Evolutionary conservation across 768 basidiomycete genomes (phyloP), one percentile per base, ranked within the genome.

Genomic region (Rhodotorula graminis): DNA sequence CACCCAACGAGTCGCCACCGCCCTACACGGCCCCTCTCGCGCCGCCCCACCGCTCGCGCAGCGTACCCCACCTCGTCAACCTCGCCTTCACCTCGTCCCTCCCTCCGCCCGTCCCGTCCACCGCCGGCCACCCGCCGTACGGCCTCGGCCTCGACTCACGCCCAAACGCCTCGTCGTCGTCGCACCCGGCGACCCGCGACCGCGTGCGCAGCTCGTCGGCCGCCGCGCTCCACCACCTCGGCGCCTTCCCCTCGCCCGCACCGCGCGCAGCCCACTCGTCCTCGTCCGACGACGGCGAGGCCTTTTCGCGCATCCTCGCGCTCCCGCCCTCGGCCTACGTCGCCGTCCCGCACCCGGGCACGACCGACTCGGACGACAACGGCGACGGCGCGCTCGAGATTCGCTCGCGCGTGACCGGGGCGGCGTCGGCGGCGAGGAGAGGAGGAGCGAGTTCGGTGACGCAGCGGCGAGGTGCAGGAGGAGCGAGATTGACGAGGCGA

Each of bases 21-120:
- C 71, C 71, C 0, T 74, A 74, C 52, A 61, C 73, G 9, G 73
- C 69, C 0, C 73, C 68, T 10, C 61, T 69, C 19, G 42, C 67
- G 1, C 73, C 62, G 37, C 73, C 73, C 4, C 2, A 52, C 11
- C 65, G 73, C 2, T 70, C 69, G 1, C 57, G 73, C 6, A 67
- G 65, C 60, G 66, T 67, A 0, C 73, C 73, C 10, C 66, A 67
- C 8, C 66, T 74, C 37, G 42, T 58, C 25, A 60, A 61, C 18
- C 58, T 68, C 58, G 46, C 65, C 18, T 61, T 65, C 12, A 61
- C 64, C 12, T 40, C 37, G 19, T 31, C n/a, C 44, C 23, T 46
- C 60, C 27, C 50, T 25, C 25, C 21, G n/a, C 42, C 31, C 37
- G 15, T 27, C 50, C 10, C 37, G 4, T 9, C 37, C 37, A 9